A percentile compares a stretch with the other conserved stretches of the same genome.
These are phyloP conservation scores for Cryptococcus wingfieldii DNA, from an alignment of 1,284 basidiomycete species.

Conservation along the genomic window DNA sequence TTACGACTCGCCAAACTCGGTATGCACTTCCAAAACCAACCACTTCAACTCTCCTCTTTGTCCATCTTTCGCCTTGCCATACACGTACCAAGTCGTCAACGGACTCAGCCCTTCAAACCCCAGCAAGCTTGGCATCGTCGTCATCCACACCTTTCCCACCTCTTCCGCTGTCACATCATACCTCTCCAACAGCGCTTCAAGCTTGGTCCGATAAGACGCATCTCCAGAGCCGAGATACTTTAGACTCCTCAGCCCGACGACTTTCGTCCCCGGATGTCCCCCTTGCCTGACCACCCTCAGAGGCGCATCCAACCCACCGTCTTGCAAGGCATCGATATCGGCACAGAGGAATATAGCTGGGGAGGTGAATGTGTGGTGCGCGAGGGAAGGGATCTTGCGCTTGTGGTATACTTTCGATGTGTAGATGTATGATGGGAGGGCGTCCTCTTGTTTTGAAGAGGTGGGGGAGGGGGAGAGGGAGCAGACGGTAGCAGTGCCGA, in stretches of 20 bases:
- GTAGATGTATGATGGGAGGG: constrained; percentile 17
- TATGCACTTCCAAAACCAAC: constrained; percentile 69
- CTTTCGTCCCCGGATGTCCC: constrained; percentile 16
- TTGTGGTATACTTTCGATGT: constrained; percentile 23
- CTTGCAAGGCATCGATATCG: constrained; percentile 60
- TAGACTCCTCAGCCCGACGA: constrained; percentile 54
- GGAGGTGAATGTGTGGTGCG: constrained; percentile 51
- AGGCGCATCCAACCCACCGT: constrained; percentile 53
- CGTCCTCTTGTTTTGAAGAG: background rate
- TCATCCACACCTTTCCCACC: constrained; percentile 61
- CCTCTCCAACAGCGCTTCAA: constrained; percentile 13
- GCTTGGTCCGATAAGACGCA: constrained; percentile 26
- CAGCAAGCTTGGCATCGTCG: constrained; percentile 68
- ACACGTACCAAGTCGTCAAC: constrained; percentile 68
- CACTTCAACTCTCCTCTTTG: constrained; percentile 48
- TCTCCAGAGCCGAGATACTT: constrained; percentile 54
- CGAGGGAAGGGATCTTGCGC: constrained; percentile 18
- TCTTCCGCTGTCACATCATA: constrained; percentile 17
- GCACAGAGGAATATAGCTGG: constrained; percentile 61
- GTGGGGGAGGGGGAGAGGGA: background rate
- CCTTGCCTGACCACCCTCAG: constrained; percentile 23
- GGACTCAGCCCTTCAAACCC: constrained; percentile 73
- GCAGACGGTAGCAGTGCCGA: background rate
- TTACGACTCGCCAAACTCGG: constrained; percentile 71
- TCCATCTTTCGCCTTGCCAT: constrained; percentile 37